Conservation (phyloP, 164 flowering plant species). For the Sedum album region DNA sequence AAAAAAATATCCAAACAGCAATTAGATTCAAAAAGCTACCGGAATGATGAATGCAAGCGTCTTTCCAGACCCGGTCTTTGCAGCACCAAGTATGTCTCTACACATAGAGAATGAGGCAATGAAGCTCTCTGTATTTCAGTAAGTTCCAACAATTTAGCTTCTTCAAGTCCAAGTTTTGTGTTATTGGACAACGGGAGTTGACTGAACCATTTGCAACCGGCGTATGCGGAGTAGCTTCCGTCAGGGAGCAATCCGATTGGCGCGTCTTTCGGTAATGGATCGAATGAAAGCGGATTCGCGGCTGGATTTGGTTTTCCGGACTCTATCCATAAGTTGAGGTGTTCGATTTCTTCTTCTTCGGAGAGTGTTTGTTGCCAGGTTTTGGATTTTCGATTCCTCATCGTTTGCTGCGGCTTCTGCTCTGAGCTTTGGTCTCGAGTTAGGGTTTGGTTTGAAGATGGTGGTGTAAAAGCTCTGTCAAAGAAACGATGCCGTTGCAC, state of each 20-base stretch:
- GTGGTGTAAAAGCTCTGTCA: too few relatives aligned
- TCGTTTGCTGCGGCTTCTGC: not conserved
- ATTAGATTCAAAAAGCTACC: conserved; percentile 25
- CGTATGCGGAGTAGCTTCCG: conserved; percentile 43
- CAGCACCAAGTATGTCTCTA: conserved; percentile 90
- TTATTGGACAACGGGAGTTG: conserved; percentile 69
- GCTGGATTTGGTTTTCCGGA: conserved; percentile 69
- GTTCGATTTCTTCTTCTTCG: conserved; percentile 54
- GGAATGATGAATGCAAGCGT: conserved; percentile 88
- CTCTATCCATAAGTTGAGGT: conserved; percentile 65
- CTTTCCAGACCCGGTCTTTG: conserved; percentile 95
- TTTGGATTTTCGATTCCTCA: conserved; percentile 28
- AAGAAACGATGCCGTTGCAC: too few relatives aligned
- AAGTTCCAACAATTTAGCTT: conserved; percentile 37
- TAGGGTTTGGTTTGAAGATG: not conserved
- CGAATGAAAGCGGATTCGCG: conserved; percentile 60
- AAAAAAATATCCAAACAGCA: not conserved
- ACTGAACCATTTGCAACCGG: conserved; percentile 48
- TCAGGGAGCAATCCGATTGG: conserved; percentile 40
- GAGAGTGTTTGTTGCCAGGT: conserved; percentile 25
- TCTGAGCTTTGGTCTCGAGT: not conserved
- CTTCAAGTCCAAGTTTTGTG: conserved; percentile 49
- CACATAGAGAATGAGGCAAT: conserved; percentile 79
- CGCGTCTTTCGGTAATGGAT: conserved; percentile 32
- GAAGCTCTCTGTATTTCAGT: conserved; percentile 86